Percentiles rank a stretch among this genome's conserved stretches.
Evolutionary conservation across 768 basidiomycete species (phyloP).

Genomic region (Agaricus subrufescens): DNA sequence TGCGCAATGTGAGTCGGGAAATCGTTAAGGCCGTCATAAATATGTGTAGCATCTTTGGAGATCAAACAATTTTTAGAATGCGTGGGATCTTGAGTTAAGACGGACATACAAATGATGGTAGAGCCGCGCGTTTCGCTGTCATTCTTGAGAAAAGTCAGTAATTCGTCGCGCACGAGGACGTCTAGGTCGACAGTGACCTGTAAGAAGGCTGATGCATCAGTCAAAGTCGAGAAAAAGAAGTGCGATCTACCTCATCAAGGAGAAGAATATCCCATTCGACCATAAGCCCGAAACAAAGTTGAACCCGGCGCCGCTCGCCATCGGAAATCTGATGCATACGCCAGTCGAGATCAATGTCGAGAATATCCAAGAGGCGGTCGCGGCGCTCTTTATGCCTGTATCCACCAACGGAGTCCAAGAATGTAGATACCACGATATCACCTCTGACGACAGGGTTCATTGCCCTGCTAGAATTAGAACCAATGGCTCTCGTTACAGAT

Average conservation of each 20-base stretch:
- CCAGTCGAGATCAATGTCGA: conserved; percentile 96
- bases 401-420: conserved; percentile 96
- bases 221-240: neutral
- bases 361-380: conserved; percentile 80
- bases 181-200: conserved; percentile 97
- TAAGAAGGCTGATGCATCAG: neutral
- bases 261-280: conserved; percentile 88
- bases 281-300: conserved; percentile 97
- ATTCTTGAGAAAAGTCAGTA: conserved; percentile 81
- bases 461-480: conserved; percentile 47
- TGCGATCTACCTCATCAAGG: conserved; percentile 74
- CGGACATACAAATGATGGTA: conserved; percentile 87
- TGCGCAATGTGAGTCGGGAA: conserved; percentile 95
- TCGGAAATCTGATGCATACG: conserved; percentile 95
- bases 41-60: conserved; percentile 85
- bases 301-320: conserved; percentile 88
- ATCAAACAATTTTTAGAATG: neutral
- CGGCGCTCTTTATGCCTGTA: conserved; percentile 89
- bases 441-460: conserved; percentile 95
- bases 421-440: conserved; percentile 89
- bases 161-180: conserved; percentile 86
- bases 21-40: conserved; percentile 87
- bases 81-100: neutral
- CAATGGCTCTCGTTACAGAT: neutral
- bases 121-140: conserved; percentile 79